Percentiles rank a stretch among this genome's conserved stretches.
phyloP scores from a whole-genome alignment of 2,329 filamentous ascomycete species.

The Aureobasidium leucospermi region DNA sequence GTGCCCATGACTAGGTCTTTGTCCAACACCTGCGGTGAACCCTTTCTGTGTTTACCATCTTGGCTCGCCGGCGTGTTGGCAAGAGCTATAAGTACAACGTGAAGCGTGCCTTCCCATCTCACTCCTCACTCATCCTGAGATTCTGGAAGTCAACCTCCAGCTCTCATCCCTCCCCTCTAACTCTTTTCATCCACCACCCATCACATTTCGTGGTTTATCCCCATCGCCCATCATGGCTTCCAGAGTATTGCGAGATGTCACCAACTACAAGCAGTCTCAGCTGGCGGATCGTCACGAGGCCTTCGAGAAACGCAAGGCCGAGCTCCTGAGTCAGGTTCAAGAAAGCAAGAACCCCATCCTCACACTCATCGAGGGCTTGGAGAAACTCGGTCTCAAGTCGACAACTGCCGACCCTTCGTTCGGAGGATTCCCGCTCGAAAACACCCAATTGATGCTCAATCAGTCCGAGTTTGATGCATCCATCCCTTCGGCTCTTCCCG shows the following conservation, averaged over 20 bases:
- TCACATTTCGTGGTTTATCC: background rate
- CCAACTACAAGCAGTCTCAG: conserved; percentile 15
- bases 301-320: conserved; percentile 6
- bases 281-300: conserved; percentile 4
- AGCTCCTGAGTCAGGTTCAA: conserved; percentile 5
- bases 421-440: conserved; percentile 6
- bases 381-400: conserved; percentile 15
- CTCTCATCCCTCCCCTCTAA: background rate
- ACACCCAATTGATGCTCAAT: conserved; percentile 12
- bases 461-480: conserved; percentile 15
- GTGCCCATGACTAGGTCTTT: background rate
- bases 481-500: conserved; percentile 11
- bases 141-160: conserved; percentile 1
- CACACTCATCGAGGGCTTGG: conserved; percentile 12
- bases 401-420: background rate
- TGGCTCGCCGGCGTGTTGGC: background rate
- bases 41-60: background rate
- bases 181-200: background rate
- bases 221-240: conserved; percentile 14
- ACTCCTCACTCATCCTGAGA: background rate
- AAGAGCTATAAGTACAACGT: conserved; percentile 9
- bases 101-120: background rate
- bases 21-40: background rate
- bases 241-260: conserved; percentile 16
- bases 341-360: background rate